Base-by-base conservation (phyloP, 2,329 filamentous ascomycete genomes). In the Fusarium nanum region DNA sequence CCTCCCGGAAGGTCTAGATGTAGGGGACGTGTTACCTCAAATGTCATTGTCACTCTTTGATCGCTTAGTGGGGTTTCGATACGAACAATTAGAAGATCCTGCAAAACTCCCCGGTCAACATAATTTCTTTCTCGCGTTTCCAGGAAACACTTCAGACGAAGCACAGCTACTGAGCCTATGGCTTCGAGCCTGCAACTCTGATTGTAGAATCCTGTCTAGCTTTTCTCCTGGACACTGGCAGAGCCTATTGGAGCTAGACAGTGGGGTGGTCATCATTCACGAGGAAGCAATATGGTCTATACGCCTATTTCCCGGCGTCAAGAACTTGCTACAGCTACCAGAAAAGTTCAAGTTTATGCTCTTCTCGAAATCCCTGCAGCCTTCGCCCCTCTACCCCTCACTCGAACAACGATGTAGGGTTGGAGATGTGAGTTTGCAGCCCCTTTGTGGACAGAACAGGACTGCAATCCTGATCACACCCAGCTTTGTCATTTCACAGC, bases 71-170 rank as follows among this genome's bases (percentile, higher is more conserved):
- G 75, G 72, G 4, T 70, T 81, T 20, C 75, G 77, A 14, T 81
- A 80, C 47, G 64, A 77, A 13, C 62, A 70, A 11, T 76, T 82
- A 2, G 58, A 16, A 27, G 55, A 27, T 47, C 48, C 64, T 28
- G 55, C 64, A 22, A 67, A 55, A 20, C 32, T 25, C 13, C 60
- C 65, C 10, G 73, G 68, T 27, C 71, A 76, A 6, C 72, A 67
- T 28, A 49, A 54, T 25, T 84, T 88, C 67, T 88, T 83, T 64
- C 73, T 89, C 2, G 77, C 83, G 4, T 88, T 88, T 52, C 85
- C 87, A 1, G 70, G 73, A 0, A 77, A 79, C 4, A 77, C 78
- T 28, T 60, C 68, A 10, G 58, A 77, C 13, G 79, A 81, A 40
- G 77, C 78, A 20, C 68, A 76, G 11, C 78, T 83, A 11, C n/a